Conservation (phyloP, 2,329 filamentous ascomycete genomes). For the Cercospora janseana region DNA sequence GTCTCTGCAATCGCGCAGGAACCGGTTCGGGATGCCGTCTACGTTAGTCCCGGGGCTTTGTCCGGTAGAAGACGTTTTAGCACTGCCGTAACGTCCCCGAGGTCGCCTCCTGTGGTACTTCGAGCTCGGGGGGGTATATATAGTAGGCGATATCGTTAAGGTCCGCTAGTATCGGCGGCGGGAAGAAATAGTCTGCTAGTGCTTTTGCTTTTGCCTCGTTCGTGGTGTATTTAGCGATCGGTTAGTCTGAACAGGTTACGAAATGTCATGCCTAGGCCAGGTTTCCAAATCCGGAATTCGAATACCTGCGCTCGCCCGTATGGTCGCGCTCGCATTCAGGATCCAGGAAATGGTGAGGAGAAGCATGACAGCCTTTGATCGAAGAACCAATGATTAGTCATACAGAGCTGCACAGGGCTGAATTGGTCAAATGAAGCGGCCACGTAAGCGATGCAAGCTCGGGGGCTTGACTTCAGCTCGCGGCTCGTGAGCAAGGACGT, state of each 20-base stretch:
- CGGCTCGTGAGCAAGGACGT: too few relatives aligned
- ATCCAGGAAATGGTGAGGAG: too few relatives aligned
- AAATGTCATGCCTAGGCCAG: too few relatives aligned
- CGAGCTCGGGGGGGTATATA: neutral
- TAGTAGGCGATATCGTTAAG: slow-evolving; percentile 15
- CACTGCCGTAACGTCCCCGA: neutral
- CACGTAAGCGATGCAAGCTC: too few relatives aligned
- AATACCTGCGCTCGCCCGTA: too few relatives aligned
- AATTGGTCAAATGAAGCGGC: too few relatives aligned
- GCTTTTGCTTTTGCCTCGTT: slow-evolving; percentile 15
- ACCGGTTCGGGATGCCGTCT: neutral
- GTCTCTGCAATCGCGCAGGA: neutral
- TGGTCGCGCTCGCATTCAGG: too few relatives aligned
- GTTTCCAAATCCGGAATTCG: too few relatives aligned
- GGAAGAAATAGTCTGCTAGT: slow-evolving; percentile 16
- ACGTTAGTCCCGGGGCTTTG: neutral
- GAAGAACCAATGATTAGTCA: too few relatives aligned
- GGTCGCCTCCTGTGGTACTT: neutral
- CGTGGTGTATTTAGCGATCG: neutral
- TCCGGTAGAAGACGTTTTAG: neutral
- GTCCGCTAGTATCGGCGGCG: slow-evolving; percentile 13
- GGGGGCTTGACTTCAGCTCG: too few relatives aligned
- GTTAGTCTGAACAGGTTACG: neutral
- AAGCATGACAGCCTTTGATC: too few relatives aligned
- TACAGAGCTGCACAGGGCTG: too few relatives aligned